Percentiles rank a stretch among this genome's conserved stretches.
Evolutionary conservation across 345 rosid species (phyloP).

Genomic region (Pistacia integerrima): DNA sequence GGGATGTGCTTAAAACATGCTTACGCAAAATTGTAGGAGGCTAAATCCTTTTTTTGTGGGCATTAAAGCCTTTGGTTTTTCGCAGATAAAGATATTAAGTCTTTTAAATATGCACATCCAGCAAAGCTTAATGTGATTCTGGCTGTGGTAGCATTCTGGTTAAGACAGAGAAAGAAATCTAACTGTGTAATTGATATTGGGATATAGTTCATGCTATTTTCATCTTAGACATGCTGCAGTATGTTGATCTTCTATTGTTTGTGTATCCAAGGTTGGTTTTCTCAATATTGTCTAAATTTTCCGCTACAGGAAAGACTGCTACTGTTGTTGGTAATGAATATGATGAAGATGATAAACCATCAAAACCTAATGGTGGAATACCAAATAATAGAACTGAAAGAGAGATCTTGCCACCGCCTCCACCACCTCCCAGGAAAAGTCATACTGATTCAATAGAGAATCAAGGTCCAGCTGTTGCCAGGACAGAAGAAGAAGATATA

Average conservation of each 20-base stretch:
- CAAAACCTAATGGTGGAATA: conserved; percentile 45
- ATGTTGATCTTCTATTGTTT: background rate
- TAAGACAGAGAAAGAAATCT: background rate
- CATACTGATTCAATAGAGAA: conserved; percentile 54
- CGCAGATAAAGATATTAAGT: background rate
- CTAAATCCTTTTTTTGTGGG: background rate
- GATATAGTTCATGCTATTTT: background rate
- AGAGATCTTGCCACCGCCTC: conserved; percentile 69
- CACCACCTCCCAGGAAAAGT: conserved; percentile 58
- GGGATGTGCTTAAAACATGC: background rate
- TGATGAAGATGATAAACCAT: conserved; percentile 58
- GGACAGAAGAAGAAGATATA: conserved; percentile 81
- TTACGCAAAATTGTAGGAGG: background rate
- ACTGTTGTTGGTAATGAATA: conserved; percentile 47
- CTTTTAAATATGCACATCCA: background rate
- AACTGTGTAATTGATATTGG: background rate
- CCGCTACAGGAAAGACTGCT: conserved; percentile 53
- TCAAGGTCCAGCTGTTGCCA: conserved; percentile 55
- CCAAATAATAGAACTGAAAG: conserved; percentile 43
- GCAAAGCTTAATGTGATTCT: background rate
- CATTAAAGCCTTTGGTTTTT: background rate
- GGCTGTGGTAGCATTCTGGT: conserved; percentile 5
- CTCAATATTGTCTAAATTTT: conserved; percentile 12
- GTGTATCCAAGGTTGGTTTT: conserved; percentile 2
- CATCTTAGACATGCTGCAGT: background rate